Percentiles rank a stretch among this genome's conserved stretches.
Conservation (phyloP, 768 basidiomycete species). For the Lyophyllum shimeji region DNA sequence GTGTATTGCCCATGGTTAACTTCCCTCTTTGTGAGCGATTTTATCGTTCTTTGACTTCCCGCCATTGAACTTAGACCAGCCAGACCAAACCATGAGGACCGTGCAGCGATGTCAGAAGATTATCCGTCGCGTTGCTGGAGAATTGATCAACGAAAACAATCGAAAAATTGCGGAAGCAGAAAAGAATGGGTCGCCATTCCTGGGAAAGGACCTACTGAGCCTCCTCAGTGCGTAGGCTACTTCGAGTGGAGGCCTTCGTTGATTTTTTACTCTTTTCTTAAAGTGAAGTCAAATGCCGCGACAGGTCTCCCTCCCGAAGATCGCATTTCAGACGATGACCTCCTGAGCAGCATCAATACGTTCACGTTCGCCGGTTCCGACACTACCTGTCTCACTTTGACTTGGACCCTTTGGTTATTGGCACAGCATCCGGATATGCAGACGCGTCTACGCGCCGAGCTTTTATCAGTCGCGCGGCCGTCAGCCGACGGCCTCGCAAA, state of each 20-base stretch:
- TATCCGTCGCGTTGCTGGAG: conserved; percentile 71
- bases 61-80: conserved; percentile 35
- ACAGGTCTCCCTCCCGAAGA: conserved; percentile 66
- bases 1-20: conserved; percentile 61
- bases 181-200: conserved; percentile 46
- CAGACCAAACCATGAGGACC: conserved; percentile 47
- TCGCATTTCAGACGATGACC: conserved; percentile 84
- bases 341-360: conserved; percentile 83
- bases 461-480: conserved; percentile 44
- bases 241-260: neutral
- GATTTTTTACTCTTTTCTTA: neutral
- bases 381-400: conserved; percentile 78
- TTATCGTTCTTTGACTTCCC: neutral
- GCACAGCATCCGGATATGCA: conserved; percentile 69
- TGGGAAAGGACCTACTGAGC: conserved; percentile 75
- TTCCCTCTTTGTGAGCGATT: conserved; percentile 51
- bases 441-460: conserved; percentile 67
- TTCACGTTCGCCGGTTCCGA: conserved; percentile 92
- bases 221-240: conserved; percentile 58
- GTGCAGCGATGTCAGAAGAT: conserved; percentile 57
- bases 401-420: conserved; percentile 81
- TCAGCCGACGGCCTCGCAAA: conserved; percentile 36
- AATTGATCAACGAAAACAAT: conserved; percentile 80
- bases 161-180: conserved; percentile 62
- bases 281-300: conserved; percentile 84